Conservation (phyloP, 768 basidiomycete species). For the Suillus subalutaceus region DNA sequence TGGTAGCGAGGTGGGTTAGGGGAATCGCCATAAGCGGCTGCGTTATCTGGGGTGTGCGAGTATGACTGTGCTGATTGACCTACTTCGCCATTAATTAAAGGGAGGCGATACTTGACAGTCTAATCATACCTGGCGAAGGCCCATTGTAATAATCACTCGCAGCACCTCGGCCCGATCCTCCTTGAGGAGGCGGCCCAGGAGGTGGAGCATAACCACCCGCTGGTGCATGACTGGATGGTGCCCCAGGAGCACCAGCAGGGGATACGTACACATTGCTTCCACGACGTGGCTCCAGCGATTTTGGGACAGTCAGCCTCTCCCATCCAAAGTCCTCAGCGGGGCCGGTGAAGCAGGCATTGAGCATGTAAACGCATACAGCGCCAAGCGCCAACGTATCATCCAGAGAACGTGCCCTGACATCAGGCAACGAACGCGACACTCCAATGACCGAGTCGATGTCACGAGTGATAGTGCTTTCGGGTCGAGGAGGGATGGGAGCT, state of each 20-base stretch:
- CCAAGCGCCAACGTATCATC: too few species aligned
- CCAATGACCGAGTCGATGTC: too few species aligned
- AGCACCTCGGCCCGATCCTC: background rate
- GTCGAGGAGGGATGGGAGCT: too few species aligned
- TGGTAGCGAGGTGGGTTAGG: constrained; percentile 18
- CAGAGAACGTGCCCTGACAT: too few species aligned
- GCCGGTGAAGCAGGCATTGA: too few species aligned
- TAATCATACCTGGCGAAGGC: constrained; percentile 2
- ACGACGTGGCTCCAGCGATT: too few species aligned
- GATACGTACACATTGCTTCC: too few species aligned
- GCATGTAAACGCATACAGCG: too few species aligned
- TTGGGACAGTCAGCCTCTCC: too few species aligned
- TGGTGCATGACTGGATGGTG: background rate
- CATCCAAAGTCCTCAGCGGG: too few species aligned
- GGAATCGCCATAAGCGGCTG: constrained; percentile 17
- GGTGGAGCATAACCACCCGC: constrained; percentile 2
- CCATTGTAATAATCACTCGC: constrained; percentile 12
- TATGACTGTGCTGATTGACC: constrained; percentile 25
- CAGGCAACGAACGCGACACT: too few species aligned
- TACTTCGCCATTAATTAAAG: constrained; percentile 1
- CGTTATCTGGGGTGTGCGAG: constrained; percentile 19
- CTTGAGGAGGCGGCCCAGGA: constrained; percentile 2
- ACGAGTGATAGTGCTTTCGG: too few species aligned
- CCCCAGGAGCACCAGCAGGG: constrained; percentile 5
- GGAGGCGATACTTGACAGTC: background rate